Conservation (phyloP, 23 red algal species). For the Agarophyton chilense region DNA sequence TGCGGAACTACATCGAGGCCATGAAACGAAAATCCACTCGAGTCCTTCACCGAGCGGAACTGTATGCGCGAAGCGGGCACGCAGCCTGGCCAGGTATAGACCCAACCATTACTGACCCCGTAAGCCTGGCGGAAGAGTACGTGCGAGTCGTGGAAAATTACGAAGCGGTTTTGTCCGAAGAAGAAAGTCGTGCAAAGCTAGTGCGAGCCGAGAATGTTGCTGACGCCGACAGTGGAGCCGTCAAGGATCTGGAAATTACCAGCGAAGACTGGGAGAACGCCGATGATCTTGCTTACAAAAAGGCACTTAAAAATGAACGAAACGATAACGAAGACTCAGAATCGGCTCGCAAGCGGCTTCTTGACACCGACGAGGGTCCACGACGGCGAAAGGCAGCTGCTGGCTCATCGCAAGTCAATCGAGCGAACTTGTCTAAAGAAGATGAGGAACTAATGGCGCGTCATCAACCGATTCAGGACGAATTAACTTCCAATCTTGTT, state of each 20-base stretch:
- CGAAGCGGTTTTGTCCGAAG: constrained; percentile 50
- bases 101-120: constrained; percentile 52
- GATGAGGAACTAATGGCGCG: constrained; percentile 64
- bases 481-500: constrained; percentile 68
- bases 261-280: constrained; percentile 42
- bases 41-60: constrained; percentile 64
- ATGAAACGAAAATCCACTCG: constrained; percentile 68
- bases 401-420: background rate
- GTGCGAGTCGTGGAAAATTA: constrained; percentile 62
- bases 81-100: constrained; percentile 69
- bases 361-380: constrained; percentile 18
- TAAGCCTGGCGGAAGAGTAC: constrained; percentile 69
- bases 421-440: constrained; percentile 32
- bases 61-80: constrained; percentile 51
- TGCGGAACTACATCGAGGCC: constrained; percentile 52
- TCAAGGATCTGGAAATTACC: constrained; percentile 5
- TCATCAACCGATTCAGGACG: constrained; percentile 71
- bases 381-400: constrained; percentile 38
- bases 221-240: background rate
- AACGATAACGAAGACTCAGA: background rate
- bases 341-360: constrained; percentile 16
- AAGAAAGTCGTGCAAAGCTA: constrained; percentile 33
- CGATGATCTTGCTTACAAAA: constrained; percentile 53
- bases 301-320: constrained; percentile 39
- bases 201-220: background rate